Base-by-base conservation (phyloP, 192 early-diverging fungal genomes). In the Umbelopsis isabellina region DNA sequence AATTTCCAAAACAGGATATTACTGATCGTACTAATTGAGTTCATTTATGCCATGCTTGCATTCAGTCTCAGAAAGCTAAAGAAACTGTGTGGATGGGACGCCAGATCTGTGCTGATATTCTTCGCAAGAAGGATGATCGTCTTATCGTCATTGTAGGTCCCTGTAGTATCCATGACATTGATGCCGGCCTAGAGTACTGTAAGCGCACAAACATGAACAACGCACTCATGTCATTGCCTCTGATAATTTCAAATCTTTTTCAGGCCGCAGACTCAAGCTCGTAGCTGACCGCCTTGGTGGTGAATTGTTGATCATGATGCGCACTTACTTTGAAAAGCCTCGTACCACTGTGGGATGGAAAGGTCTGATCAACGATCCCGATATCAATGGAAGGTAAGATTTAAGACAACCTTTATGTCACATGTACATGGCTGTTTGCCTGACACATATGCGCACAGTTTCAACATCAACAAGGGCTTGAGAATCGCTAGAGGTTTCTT, bases 251-350 rank as follows among this genome's bases (percentile, higher is more conserved):
- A 46, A 71, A 22, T 41, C 27, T 44, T 1, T 37, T 52, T 8
- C 65, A 78, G 76, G 71, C 49, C 68, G 67, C 20, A 35, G 48
- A 16, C 58, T 78, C 10, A 44, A 70, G 18, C 37, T 52, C 20
- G 68, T 68, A 1, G 65, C 66, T n/a, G 90, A 92, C 33, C 75
- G 83, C 65, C 79, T 90, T 65, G 80, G 87, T 49, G 87, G 88
- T 44, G 93, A 96, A 13, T 73, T 98, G 71, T 81, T 91, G 44
- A 91, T 98, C 72, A 84, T 98, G 69, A 98, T 98, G 97, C 88
- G 97, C 49, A 90, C 92, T 58, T 98, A 98, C 88, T 97, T 98
- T 89, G 97, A 98, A 75, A 98, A 98, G 85, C 97, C 97, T 52
- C 85, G 97, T 70, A 97, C 97, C 4, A 98, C 97, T 10, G 95